phyloP scores from a whole-genome alignment of 2,329 filamentous ascomycete genomes.

The Shiraia sp. region DNA sequence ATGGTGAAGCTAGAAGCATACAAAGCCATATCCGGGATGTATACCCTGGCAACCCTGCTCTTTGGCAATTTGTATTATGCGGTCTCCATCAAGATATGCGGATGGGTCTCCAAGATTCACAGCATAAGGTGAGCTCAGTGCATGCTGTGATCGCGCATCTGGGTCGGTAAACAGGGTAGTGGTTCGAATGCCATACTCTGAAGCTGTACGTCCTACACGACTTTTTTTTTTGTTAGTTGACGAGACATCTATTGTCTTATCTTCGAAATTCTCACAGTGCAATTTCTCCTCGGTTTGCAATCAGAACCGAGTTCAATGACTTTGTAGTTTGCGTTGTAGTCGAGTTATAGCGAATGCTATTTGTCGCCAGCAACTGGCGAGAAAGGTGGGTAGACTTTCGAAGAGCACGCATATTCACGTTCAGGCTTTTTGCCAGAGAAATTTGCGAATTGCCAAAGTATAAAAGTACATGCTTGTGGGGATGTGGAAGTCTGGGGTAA shows the following conservation, averaged over 20 bases:
- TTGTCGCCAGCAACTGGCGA: conserved; percentile 38
- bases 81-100: conserved; percentile 90
- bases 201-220: conserved; percentile 85
- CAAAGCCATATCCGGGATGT: conserved; percentile 92
- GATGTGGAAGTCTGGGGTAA: conserved; percentile 14
- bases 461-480: conserved; percentile 19
- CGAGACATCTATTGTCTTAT: too few species aligned
- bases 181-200: conserved; percentile 85
- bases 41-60: conserved; percentile 85
- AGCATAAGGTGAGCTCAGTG: conserved; percentile 79
- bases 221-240: too few species aligned
- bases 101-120: conserved; percentile 81
- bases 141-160: conserved; percentile 85
- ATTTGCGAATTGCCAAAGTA: conserved; percentile 16
- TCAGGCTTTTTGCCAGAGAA: conserved; percentile 9
- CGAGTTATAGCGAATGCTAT: conserved; percentile 37
- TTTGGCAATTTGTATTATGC: conserved; percentile 87
- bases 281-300: conserved; percentile 97
- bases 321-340: conserved; percentile 35
- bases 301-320: conserved; percentile 76
- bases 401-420: conserved; percentile 42
- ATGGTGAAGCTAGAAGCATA: conserved; percentile 35
- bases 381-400: conserved; percentile 39
- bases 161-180: conserved; percentile 95
- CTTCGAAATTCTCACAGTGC: conserved; percentile 73